Percentiles rank a stretch among this genome's conserved stretches.
phyloP scores from a whole-genome alignment of 768 basidiomycete genomes.

The Hortiboletus flavorubellus region DNA sequence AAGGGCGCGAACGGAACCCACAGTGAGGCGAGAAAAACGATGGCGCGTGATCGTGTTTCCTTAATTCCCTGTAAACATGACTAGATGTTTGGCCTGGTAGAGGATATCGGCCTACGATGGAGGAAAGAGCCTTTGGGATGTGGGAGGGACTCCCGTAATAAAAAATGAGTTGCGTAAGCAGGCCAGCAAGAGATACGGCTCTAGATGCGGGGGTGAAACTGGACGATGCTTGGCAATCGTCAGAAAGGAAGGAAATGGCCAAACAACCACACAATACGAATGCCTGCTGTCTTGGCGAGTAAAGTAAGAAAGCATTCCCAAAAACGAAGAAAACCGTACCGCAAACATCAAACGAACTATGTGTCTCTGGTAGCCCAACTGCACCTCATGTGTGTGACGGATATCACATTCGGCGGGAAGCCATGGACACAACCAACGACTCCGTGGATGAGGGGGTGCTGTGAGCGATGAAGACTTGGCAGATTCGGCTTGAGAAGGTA shows the following conservation, averaged over 20 bases:
- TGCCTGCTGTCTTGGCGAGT: not conserved
- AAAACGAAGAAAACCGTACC: too few species aligned
- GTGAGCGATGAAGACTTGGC: too few species aligned
- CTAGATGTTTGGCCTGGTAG: too few species aligned
- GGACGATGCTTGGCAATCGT: not conserved
- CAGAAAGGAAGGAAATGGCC: not conserved
- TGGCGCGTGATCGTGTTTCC: not conserved
- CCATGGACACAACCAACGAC: too few species aligned
- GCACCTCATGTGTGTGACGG: too few species aligned
- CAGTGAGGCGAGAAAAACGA: not conserved
- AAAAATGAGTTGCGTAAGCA: not conserved
- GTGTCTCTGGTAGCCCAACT: too few species aligned
- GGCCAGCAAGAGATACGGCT: not conserved
- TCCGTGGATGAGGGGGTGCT: too few species aligned
- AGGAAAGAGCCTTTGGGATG: not conserved
- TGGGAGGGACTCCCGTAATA: not conserved
- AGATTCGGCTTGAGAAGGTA: too few species aligned
- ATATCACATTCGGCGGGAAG: too few species aligned
- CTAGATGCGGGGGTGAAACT: not conserved
- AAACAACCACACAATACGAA: not conserved
- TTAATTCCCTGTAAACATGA: not conserved
- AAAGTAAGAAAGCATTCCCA: not conserved
- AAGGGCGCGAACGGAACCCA: not conserved
- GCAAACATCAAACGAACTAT: too few species aligned
- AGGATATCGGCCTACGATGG: not conserved